Base-by-base conservation (phyloP, 163 green algal species). In the Scenedesmus sp. region DNA sequence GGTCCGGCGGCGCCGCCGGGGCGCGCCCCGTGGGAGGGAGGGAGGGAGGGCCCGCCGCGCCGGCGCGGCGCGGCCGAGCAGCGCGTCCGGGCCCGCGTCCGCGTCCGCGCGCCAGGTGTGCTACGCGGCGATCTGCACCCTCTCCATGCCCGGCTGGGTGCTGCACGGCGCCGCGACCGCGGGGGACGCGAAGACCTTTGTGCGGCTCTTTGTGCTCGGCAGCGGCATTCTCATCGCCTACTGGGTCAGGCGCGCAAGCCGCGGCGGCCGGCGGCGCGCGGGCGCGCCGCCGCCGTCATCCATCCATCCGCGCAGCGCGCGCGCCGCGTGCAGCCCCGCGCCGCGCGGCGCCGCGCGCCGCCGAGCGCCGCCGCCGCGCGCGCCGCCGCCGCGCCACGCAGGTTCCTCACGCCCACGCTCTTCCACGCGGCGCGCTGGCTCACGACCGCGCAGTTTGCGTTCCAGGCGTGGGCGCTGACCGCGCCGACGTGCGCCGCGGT, bases 321-420 rank as follows among this genome's bases (percentile, higher is more conserved):
- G n/a, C n/a, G n/a, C n/a, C n/a, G n/a, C n/a, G n/a, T n/a, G n/a
- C n/a, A n/a, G n/a, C n/a, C n/a, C n/a, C n/a, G n/a, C n/a, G n/a
- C n/a, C n/a, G n/a, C n/a, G n/a, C n/a, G n/a, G n/a, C n/a, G n/a
- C n/a, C n/a, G n/a, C n/a, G n/a, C n/a, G n/a, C n/a, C n/a, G n/a
- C n/a, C 7, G 7, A 15, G 39, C 39, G 10, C 39, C 10, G 39
- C 7, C 39, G 39, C 39, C 39, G 39, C 39, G 7, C 7, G 7
- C 39, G 39, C 39, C 60, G 28, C 13, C 50, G 26, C 29, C 6
- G 3, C 6, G n/a, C 3, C 3, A 18, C 26, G 26, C 67, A 76
- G 67, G 67, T 76, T 76, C n/a, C 51, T 76, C 5, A 76, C 67
- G 26, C 67, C 67, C 1, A 76, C 50, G 4, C 54, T 76, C 34